Base-by-base conservation (phyloP, 192 early-diverging fungal genomes). In the Mortierella hygrophila region DNA sequence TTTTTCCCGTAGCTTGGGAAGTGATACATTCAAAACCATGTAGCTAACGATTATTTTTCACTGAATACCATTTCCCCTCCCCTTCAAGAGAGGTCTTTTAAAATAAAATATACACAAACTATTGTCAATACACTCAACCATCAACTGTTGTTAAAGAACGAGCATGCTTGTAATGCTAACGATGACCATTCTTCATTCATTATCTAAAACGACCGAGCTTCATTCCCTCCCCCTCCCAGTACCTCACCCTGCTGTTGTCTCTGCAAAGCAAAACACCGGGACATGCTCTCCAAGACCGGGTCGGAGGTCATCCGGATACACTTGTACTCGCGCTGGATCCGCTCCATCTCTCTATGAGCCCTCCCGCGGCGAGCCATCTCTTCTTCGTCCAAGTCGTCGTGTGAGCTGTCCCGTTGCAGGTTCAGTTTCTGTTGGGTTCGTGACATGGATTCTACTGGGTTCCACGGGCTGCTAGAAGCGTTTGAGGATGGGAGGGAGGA, bases 371-470 rank as follows among this genome's bases (percentile, higher is more conserved):
- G 74, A 1, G 55, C 52, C 65, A 80, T 74, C 38, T 74, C 60
- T 5, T 72, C 8, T 40, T 86, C 75, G 26, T 86, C 72, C 65
- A 86, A 9, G 16, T 78, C 79, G 10, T 81, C 84, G 2, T 81
- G 72, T 7, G 71, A 74, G 26, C 74, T 77, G 1, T 71, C 84
- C 0, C 76, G 69, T 46, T 86, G 84, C 4, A 86, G 79, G 35
- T 60, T 35, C 2, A 86, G 68, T 35, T 86, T 86, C 70, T 86
- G 84, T 63, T 86, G 84, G 6, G 84, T 86, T 5, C 84, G 42
- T 6, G 84, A 78, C 68, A 74, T 74, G 37, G 76, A 29, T 15
- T 78, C 77, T 35, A 8, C 29, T 44, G 69, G 46, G 20, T 41
- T 78, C 82, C 82, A 80, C 10, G 84, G 68, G 13, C 75, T 69